Evolutionary conservation across 345 rosid genomes (phyloP), one percentile per base, ranked within the genome.

Genomic region (Aquilaria malaccensis): DNA sequence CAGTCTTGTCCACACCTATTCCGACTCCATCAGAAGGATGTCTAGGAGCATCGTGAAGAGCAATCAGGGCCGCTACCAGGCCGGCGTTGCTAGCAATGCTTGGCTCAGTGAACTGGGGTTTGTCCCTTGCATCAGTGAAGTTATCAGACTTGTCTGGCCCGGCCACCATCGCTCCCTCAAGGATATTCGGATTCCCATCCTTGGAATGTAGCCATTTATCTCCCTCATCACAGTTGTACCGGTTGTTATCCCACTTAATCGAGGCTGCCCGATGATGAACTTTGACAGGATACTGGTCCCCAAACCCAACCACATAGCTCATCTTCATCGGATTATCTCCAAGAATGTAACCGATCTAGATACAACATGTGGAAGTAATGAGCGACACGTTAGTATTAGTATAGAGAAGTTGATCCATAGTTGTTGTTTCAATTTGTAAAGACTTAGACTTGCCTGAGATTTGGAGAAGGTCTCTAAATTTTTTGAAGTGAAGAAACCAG

Each of bases 291-390:
- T 71, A 78, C 13, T 69, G 54, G 62, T 59, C 67, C 32, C 89
- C 84, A 15, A 64, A 83, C 3, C 93, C 93, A 30, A 81, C 85
- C 73, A 83, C 62, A 72, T 83, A 81, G 59, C 83, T 80, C 80
- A 81, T 75, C 65, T 80, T 72, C 81, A 66, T 74, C 4, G 89
- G 93, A 59, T 86, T 86, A 29, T 76, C 70, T 43, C 93, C 86
- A 11, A 79, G 69, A 13, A 82, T 72, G 71, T 79, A 77, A 14
- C 71, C 62, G 22, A 83, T 61, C 92, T 76, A 65, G 22, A 15
- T 33, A 60, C 55, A 37, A 22, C 22, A 30, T 13, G 4, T 50
- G 32, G 50, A 14, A 46, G 65, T 33, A 41, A 3, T 15, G 7
- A 61, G 13, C 10, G 12, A 4, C 29, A 13, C 4, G 49, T 52